Conservation (phyloP, 768 basidiomycete species). For the Suillus alpinus region DNA sequence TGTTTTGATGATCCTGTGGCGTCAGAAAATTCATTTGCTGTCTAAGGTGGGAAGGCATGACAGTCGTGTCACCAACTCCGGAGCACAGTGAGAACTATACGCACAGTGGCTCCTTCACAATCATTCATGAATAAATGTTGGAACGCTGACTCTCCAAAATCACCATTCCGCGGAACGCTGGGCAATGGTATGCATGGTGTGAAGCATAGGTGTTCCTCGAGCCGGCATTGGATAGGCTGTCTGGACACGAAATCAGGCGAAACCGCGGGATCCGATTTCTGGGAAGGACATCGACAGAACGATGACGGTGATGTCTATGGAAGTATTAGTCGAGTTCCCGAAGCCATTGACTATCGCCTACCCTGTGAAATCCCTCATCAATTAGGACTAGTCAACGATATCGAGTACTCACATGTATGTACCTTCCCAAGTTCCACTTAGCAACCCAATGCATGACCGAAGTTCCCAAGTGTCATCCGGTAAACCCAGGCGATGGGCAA, state of each 20-base stretch:
- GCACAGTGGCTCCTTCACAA: slow-evolving; percentile 22
- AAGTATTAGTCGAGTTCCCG: neutral
- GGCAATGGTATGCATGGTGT: slow-evolving; percentile 35
- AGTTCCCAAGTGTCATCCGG: slow-evolving; percentile 22
- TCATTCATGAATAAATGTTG: neutral
- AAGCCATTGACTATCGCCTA: neutral
- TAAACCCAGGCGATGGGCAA: slow-evolving; percentile 16
- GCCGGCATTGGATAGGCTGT: slow-evolving; percentile 48
- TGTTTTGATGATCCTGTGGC: slow-evolving; percentile 21
- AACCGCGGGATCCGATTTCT: slow-evolving; percentile 8
- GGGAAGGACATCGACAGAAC: slow-evolving; percentile 12
- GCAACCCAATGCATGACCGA: slow-evolving; percentile 38
- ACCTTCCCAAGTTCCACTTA: slow-evolving; percentile 63
- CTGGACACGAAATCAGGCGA: slow-evolving; percentile 39
- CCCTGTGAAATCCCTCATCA: neutral
- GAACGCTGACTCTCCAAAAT: slow-evolving; percentile 14
- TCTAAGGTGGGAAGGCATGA: slow-evolving; percentile 15
- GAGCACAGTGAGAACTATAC: slow-evolving; percentile 11
- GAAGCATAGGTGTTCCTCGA: slow-evolving; percentile 45
- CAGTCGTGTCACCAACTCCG: slow-evolving; percentile 14
- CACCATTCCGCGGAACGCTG: slow-evolving; percentile 16
- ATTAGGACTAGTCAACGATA: slow-evolving; percentile 11
- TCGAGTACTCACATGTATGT: slow-evolving; percentile 47
- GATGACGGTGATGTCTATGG: slow-evolving; percentile 27
- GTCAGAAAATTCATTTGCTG: slow-evolving; percentile 27